Conservation (phyloP, 345 rosid genomes). For the Odontarrhena argentea region DNA sequence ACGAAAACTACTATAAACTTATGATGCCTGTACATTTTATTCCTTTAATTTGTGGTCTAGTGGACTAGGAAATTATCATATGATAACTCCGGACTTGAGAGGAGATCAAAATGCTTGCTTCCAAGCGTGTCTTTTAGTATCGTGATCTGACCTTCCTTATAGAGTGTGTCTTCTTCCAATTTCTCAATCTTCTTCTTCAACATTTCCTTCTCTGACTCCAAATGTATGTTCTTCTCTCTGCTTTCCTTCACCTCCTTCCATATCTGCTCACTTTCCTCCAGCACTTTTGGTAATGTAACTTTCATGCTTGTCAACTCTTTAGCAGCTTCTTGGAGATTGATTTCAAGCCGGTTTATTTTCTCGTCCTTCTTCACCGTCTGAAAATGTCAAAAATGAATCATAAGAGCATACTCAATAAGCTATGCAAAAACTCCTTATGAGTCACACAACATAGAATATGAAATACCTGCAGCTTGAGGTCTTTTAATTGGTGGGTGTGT, state of each 20-base stretch:
- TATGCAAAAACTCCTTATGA: neutral
- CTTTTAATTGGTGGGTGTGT: slow-evolving; percentile 66
- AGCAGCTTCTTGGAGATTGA: slow-evolving; percentile 57
- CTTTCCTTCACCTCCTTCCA: slow-evolving; percentile 73
- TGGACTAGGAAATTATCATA: neutral
- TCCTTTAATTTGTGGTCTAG: no score
- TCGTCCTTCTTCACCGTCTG: slow-evolving; percentile 84
- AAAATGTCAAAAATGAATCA: neutral
- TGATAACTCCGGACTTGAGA: slow-evolving; percentile 58
- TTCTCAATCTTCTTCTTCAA: slow-evolving; percentile 79
- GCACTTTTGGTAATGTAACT: slow-evolving; percentile 71
- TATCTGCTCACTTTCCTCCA: slow-evolving; percentile 78
- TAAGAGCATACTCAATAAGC: slow-evolving; percentile 7
- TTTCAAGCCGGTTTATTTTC: slow-evolving; percentile 49
- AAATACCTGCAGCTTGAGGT: slow-evolving; percentile 81
- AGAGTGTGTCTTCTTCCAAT: slow-evolving; percentile 77
- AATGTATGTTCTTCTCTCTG: slow-evolving; percentile 70
- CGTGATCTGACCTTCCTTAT: slow-evolving; percentile 91
- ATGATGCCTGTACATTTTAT: no score
- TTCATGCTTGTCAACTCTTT: slow-evolving; percentile 55
- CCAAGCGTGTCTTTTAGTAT: slow-evolving; percentile 75
- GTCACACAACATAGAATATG: neutral
- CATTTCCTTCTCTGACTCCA: slow-evolving; percentile 65
- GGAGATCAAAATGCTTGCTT: slow-evolving; percentile 60
- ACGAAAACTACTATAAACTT: no score